Conservation (phyloP, 306 rosid genomes). For the Prunus davidiana region DNA sequence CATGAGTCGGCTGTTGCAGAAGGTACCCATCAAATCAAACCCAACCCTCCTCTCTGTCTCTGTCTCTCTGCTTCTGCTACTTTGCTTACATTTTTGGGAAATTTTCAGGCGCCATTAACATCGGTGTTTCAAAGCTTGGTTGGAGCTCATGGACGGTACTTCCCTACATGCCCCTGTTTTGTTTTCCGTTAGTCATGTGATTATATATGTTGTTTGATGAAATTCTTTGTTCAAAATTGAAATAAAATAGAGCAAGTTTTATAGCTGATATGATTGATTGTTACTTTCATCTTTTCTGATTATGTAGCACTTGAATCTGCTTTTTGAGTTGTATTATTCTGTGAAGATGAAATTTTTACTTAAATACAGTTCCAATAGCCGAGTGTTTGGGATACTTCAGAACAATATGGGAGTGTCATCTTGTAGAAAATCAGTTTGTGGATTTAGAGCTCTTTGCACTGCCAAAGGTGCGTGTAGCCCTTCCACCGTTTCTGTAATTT, state of each 20-base stretch:
- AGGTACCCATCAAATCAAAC: background rate
- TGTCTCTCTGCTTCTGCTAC: background rate
- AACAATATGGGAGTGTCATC: constrained; percentile 42
- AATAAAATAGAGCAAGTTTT: background rate
- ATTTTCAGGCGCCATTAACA: constrained; percentile 28
- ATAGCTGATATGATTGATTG: background rate
- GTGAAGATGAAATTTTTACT: constrained; percentile 26
- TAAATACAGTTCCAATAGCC: constrained; percentile 39
- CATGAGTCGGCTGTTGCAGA: constrained; percentile 10
- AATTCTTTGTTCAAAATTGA: background rate
- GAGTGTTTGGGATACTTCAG: constrained; percentile 37
- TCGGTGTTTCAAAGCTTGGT: constrained; percentile 26
- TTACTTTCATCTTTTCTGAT: background rate
- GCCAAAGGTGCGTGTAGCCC: constrained; percentile 51
- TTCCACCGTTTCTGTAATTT: constrained; percentile 12
- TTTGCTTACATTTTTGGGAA: background rate
- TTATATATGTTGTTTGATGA: background rate
- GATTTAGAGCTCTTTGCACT: constrained; percentile 58
- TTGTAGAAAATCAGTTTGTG: constrained; percentile 41
- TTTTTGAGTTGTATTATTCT: background rate
- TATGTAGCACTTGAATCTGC: background rate
- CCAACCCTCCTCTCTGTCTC: background rate
- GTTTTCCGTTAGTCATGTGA: background rate
- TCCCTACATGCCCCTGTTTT: background rate
- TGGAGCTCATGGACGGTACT: constrained; percentile 50